Base-by-base conservation (phyloP, 257 asterid species). In the Ophiorrhiza pumila region DNA sequence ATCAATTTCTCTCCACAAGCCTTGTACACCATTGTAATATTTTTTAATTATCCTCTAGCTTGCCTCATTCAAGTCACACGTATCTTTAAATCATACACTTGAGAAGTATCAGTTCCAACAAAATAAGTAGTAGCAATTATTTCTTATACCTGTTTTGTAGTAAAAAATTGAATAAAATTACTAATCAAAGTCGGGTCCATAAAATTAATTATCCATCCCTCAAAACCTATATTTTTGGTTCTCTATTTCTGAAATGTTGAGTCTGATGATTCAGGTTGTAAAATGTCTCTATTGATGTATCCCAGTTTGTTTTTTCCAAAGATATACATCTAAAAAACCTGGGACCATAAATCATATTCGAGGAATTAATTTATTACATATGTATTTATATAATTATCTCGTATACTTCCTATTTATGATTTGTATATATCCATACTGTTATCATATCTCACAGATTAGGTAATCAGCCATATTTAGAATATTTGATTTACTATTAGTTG, bases 281-380 rank as follows among this genome's bases (percentile, higher is more conserved):
- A 34, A 6, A 42, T 0, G 8, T 66, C 71, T 1, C 57, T 56
- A 42, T 66, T 66, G 11, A 66, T 45, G 39, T 66, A 65, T 5
- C 56, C 56, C 56, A 39, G n/a, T 25, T 37, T 64, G 69, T 35
- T 13, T 11, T 37, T 37, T 27, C 42, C 27, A 34, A 52, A 42
- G 20, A 66, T 66, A 23, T 66, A 42, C 37, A 43, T 66, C 71
- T 42, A 34, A 7, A 41, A 56, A 66, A 66, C 55, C 9, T 66
- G 35, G 14, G 35, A 66, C 71, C 56, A 32, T 14, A 60, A 31
- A 0, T 14, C 66, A 32, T 60, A 60, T n/a, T n/a, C n/a, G n/a
- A n/a, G n/a, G n/a, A n/a, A n/a, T n/a, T n/a, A n/a, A n/a, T n/a
- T n/a, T n/a, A n/a, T n/a, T n/a, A n/a, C n/a, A n/a, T n/a, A n/a